Percentiles rank a stretch among this genome's conserved stretches.
phyloP scores from a whole-genome alignment of 2,329 filamentous ascomycete genomes.

The Sporothrix euskadiensis region DNA sequence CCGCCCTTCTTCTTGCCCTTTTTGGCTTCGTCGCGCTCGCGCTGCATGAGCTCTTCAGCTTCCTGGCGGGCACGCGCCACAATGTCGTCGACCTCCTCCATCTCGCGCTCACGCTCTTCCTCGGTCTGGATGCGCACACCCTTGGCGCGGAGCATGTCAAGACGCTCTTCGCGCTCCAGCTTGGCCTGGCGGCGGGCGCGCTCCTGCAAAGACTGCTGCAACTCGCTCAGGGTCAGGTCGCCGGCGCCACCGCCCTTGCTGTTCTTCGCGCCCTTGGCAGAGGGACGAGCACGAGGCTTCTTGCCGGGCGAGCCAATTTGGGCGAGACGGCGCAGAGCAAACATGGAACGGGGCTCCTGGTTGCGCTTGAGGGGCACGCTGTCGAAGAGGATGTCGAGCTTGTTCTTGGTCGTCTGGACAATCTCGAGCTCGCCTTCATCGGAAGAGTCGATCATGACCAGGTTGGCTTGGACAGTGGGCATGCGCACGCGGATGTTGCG shows the following conservation, averaged over 20 bases:
- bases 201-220: slow-evolving; percentile 59
- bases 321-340: slow-evolving; percentile 71
- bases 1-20: slow-evolving; percentile 56
- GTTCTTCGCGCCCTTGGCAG: slow-evolving; percentile 30
- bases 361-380: slow-evolving; percentile 63
- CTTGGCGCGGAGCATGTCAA: slow-evolving; percentile 74
- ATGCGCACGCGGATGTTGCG: slow-evolving; percentile 56
- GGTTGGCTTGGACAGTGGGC: slow-evolving; percentile 40
- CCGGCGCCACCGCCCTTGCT: neutral
- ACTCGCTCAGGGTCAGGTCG: slow-evolving; percentile 53
- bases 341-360: slow-evolving; percentile 64
- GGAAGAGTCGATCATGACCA: slow-evolving; percentile 46
- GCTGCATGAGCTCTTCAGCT: slow-evolving; percentile 73
- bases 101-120: slow-evolving; percentile 81
- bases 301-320: slow-evolving; percentile 64
- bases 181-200: slow-evolving; percentile 79
- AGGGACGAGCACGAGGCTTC: slow-evolving; percentile 32
- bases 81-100: slow-evolving; percentile 82
- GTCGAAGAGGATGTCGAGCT: slow-evolving; percentile 66
- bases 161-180: slow-evolving; percentile 71
- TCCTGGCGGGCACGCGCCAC: slow-evolving; percentile 81
- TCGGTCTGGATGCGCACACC: slow-evolving; percentile 80
- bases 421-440: slow-evolving; percentile 65
- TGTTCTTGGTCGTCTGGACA: slow-evolving; percentile 50
- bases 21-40: slow-evolving; percentile 73